phyloP scores from a whole-genome alignment of 2,329 filamentous ascomycete species.

The Neonectria faginata region DNA sequence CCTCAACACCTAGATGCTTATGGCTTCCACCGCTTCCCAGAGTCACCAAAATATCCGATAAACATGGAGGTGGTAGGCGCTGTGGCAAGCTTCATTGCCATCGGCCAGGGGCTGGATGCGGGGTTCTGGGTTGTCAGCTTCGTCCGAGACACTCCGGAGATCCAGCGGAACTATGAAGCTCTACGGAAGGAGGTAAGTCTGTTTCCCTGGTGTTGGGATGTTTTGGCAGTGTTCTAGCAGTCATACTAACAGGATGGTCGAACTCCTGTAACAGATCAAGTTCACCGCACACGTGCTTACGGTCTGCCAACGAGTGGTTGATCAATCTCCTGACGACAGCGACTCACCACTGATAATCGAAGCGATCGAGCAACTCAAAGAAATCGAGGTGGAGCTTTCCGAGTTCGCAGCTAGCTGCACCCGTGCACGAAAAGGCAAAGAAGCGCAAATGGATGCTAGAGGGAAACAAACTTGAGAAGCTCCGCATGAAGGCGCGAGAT shows the following conservation, averaged over 20 bases:
- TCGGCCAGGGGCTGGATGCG: not conserved
- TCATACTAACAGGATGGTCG: not conserved
- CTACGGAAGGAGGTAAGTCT: conserved; percentile 1
- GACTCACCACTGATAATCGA: not conserved
- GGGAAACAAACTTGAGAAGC: conserved; percentile 6
- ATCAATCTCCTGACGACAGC: not conserved
- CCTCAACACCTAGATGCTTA: not conserved
- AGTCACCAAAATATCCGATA: not conserved
- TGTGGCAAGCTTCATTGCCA: not conserved
- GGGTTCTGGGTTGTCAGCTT: not conserved
- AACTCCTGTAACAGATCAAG: not conserved
- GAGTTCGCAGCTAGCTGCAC: not conserved
- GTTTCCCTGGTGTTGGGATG: not conserved
- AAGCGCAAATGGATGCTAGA: conserved; percentile 16
- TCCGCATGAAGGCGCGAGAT: conserved; percentile 4
- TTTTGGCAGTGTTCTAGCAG: not conserved
- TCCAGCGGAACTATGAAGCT: conserved; percentile 5
- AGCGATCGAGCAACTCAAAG: not conserved
- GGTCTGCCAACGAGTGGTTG: not conserved
- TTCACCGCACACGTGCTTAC: not conserved
- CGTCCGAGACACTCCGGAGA: not conserved
- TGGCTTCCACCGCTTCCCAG: not conserved
- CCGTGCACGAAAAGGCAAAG: not conserved
- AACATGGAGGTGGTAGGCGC: conserved; percentile 9
- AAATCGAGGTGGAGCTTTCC: conserved; percentile 3